Evolutionary conservation across 2,329 filamentous ascomycete genomes (phyloP).

Genomic region (Aspergillus spinulosporus): DNA sequence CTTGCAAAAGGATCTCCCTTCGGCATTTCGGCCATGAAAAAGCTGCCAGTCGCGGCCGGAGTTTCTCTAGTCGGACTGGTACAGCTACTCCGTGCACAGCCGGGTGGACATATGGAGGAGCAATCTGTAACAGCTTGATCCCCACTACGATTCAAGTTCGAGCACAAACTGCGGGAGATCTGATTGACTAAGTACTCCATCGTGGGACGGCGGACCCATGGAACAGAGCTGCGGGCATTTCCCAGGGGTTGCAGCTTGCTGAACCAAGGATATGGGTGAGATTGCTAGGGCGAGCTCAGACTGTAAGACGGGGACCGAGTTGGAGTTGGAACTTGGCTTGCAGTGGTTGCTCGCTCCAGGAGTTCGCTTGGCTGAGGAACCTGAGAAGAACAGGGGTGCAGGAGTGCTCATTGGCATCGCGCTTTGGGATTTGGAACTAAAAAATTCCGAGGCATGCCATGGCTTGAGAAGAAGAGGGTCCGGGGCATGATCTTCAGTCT

Average conservation of each 20-base stretch:
- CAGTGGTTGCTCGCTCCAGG: neutral
- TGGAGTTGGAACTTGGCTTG: neutral
- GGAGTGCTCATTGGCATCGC: neutral
- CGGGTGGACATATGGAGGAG: conserved; percentile 4
- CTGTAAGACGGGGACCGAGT: neutral
- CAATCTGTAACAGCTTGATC: conserved; percentile 9
- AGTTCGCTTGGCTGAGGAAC: neutral
- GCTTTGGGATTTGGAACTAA: neutral
- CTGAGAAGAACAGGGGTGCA: neutral
- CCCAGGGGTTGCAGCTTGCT: conserved; percentile 16
- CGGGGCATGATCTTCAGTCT: conserved; percentile 1
- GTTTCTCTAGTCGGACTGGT: neutral
- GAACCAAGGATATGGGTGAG: neutral
- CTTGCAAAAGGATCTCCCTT: neutral
- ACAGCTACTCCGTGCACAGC: neutral
- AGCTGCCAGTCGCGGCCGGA: neutral
- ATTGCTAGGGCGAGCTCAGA: neutral
- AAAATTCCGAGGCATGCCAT: conserved; percentile 2
- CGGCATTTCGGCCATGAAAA: neutral
- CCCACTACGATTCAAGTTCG: neutral
- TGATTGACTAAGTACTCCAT: conserved; percentile 19
- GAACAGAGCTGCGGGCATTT: conserved; percentile 22
- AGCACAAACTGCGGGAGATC: conserved; percentile 17
- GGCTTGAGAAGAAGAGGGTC: neutral
- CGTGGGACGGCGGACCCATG: conserved; percentile 25